These are phyloP conservation scores for Tolypocladium inflatum DNA, from an alignment of 2,329 filamentous ascomycete genomes.

Conservation along the genomic window DNA sequence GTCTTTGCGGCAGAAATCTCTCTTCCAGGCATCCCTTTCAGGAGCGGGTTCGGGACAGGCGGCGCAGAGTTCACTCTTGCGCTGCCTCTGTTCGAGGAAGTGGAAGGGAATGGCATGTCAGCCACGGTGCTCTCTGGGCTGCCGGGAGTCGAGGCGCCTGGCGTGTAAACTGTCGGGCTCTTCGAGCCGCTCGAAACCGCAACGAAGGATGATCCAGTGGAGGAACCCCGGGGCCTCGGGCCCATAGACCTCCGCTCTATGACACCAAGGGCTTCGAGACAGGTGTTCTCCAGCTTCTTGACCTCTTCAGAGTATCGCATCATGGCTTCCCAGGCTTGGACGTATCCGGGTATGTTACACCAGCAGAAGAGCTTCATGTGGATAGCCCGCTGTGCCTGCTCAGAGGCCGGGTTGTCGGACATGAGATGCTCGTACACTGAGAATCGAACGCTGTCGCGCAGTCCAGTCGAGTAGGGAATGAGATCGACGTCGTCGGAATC, in stretches of 20 bases:
- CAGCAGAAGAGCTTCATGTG: conserved; percentile 21
- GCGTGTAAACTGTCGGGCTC: not conserved
- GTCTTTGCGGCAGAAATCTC: conserved; percentile 28
- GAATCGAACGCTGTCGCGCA: conserved; percentile 26
- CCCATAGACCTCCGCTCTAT: conserved; percentile 5
- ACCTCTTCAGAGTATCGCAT: conserved; percentile 21
- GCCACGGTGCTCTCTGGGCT: conserved; percentile 1
- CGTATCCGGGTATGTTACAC: conserved; percentile 21
- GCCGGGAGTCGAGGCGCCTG: not conserved
- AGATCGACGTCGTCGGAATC: conserved; percentile 13
- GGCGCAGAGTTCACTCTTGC: conserved; percentile 2
- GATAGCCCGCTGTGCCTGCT: conserved; percentile 13
- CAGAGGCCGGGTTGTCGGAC: conserved; percentile 10
- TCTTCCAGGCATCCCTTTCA: conserved; percentile 27
- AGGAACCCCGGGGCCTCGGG: not conserved
- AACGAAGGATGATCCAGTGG: conserved; percentile 4
- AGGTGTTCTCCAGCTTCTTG: conserved; percentile 23
- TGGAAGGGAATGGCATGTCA: conserved; percentile 1
- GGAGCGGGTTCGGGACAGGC: conserved; percentile 30
- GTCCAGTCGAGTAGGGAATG: conserved; percentile 17
- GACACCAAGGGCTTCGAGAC: conserved; percentile 13
- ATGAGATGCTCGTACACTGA: conserved; percentile 23
- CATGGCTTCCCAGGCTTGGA: conserved; percentile 16
- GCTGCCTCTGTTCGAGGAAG: conserved; percentile 2
- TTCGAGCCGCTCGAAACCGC: conserved; percentile 4